Base-by-base conservation (phyloP, 345 rosid species). In the Bruguiera parviflora region DNA sequence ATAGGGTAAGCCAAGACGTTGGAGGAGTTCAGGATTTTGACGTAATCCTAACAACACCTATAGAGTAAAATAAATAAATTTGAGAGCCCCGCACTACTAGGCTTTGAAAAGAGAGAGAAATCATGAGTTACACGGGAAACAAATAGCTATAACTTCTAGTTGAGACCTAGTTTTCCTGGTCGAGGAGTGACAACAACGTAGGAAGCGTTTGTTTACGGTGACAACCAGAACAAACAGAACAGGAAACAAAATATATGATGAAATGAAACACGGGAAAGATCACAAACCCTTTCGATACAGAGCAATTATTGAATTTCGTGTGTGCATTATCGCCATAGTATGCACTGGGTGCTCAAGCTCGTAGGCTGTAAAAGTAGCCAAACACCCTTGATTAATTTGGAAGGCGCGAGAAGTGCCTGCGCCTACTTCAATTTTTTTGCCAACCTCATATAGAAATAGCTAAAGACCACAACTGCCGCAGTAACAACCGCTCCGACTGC, bases 371-470 rank as follows among this genome's bases (percentile, higher is more conserved):
- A 25, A 72, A 60, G 53, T 60, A 24, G 35, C 53, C 18, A 37
- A 46, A 67, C 25, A 32, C 28, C 58, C 21, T 31, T 8, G 18
- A 31, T 24, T 28, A 19, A n/a, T 58, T 46, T 2, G 64, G 6
- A 19, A 13, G 27, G 56, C 10, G 31, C 10, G 47, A 35, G 35
- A 19, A 4, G 22, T 15, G 59, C 8, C 8, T 10, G 11, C 13
- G 10, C 24, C 68, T 73, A 88, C 84, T 88, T 88, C 86, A 77
- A 77, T 79, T 79, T 70, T 82, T 79, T 83, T 89, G 73, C 90
- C 86, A 43, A 87, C 78, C 83, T 94, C 96, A 32, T 91, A 91
- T 91, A 91, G 7, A 87, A 60, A 88, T 91, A 94, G 86, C 97
- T 74, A 6, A 87, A 67, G 75, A 87, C 80, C 81, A 89, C 90